phyloP scores from a whole-genome alignment of 768 basidiomycete genomes.

The Candolleomyces eurysporus region DNA sequence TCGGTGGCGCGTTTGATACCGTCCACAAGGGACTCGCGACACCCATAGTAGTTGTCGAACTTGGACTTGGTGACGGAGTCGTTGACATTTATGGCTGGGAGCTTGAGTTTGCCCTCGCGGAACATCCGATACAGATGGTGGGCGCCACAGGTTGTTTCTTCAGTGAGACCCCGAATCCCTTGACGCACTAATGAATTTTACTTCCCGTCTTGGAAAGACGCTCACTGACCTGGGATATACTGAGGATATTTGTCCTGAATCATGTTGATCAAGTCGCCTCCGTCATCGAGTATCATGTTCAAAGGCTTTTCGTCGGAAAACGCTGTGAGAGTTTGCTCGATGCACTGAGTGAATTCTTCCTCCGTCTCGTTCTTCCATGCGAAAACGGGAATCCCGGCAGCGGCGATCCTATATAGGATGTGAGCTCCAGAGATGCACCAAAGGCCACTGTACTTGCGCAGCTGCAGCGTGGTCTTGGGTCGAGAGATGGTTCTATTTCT shows the following conservation, averaged over 20 bases:
- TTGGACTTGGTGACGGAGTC: conserved; percentile 99
- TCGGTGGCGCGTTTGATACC: conserved; percentile 99
- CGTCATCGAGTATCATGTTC: conserved; percentile 99
- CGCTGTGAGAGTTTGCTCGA: conserved; percentile 88
- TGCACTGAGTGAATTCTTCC: conserved; percentile 98
- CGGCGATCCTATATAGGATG: conserved; percentile 69
- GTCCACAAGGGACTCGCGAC: conserved; percentile 98
- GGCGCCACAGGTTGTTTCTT: conserved; percentile 99
- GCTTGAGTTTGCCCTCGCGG: conserved; percentile 93
- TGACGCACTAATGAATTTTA: conserved; percentile 4
- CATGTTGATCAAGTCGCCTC: conserved; percentile 91
- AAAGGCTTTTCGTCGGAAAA: conserved; percentile 81
- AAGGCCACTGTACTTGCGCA: conserved; percentile 52
- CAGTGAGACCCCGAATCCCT: conserved; percentile 89
- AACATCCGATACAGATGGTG: conserved; percentile 98
- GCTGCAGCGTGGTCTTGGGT: conserved; percentile 99
- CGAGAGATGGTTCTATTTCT: conserved; percentile 86
- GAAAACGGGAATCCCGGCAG: conserved; percentile 96
- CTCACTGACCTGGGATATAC: conserved; percentile 27
- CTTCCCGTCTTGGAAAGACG: not conserved
- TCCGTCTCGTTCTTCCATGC: conserved; percentile 99
- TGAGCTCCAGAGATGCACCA: conserved; percentile 2
- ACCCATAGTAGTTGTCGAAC: conserved; percentile 98
- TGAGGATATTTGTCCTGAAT: conserved; percentile 98
- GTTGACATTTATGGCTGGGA: conserved; percentile 99